Evolutionary conservation across 1,284 basidiomycete species (phyloP).

Genomic region (Marasmius fiardii): DNA sequence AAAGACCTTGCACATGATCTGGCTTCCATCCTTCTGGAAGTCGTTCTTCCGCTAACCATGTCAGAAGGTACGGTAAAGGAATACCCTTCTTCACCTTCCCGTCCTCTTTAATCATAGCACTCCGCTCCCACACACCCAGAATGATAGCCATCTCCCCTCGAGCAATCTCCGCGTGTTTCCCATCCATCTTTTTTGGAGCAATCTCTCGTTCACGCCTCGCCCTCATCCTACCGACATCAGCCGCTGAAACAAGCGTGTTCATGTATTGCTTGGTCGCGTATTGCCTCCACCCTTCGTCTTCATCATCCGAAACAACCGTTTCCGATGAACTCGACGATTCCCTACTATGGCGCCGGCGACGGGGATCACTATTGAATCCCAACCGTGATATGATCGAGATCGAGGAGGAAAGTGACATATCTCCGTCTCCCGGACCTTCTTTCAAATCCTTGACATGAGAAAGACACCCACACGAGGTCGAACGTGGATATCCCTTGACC

Average conservation of each 20-base stretch:
- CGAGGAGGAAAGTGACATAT: background rate
- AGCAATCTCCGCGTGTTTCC: slow-evolving; percentile 13
- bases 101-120: background rate
- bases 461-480: background rate
- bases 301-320: background rate
- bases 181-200: slow-evolving; percentile 4
- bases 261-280: background rate
- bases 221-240: slow-evolving; percentile 13
- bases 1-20: slow-evolving; percentile 7
- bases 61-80: slow-evolving; percentile 10
- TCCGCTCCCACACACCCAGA: slow-evolving; percentile 14
- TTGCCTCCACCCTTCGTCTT: background rate
- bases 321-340: background rate
- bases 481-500: background rate
- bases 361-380: background rate
- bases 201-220: slow-evolving; percentile 9
- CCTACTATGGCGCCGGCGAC: background rate
- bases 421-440: background rate
- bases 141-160: slow-evolving; percentile 17
- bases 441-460: background rate
- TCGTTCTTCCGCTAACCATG: slow-evolving; percentile 10
- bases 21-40: slow-evolving; percentile 12
- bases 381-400: background rate
- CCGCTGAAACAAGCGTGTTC: slow-evolving; percentile 7
- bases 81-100: slow-evolving; percentile 9